These are phyloP conservation scores for Pontederia paniculata DNA, from an alignment of 176 grass and related monocot genomes.

Conservation along the genomic window DNA sequence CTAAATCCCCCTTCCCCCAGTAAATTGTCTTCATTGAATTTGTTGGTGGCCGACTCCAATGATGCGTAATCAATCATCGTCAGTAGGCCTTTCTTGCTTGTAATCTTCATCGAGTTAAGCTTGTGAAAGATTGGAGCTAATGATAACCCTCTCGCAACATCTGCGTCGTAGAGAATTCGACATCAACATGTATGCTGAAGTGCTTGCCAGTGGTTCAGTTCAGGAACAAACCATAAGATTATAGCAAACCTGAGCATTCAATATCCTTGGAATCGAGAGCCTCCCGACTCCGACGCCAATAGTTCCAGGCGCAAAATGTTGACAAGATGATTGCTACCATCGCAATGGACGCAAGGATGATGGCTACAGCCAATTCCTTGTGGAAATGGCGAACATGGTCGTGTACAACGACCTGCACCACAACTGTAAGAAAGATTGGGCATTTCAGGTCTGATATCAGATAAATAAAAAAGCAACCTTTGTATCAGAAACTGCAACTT, in stretches of 20 bases:
- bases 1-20: constrained; percentile 76
- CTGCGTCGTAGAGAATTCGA: constrained; percentile 19
- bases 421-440: constrained; percentile 20
- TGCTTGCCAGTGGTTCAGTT: constrained; percentile 2
- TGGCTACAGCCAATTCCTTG: constrained; percentile 51
- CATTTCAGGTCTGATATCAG: not conserved
- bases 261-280: constrained; percentile 24
- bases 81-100: constrained; percentile 45
- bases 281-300: constrained; percentile 51
- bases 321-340: constrained; percentile 53
- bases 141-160: constrained; percentile 38
- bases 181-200: not conserved
- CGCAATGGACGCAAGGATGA: constrained; percentile 42
- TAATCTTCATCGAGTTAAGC: constrained; percentile 51
- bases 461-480: not conserved
- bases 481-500: not conserved
- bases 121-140: constrained; percentile 63
- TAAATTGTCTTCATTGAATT: constrained; percentile 61
- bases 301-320: constrained; percentile 46
- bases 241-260: constrained; percentile 41
- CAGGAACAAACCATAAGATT: not conserved
- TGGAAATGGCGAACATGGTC: constrained; percentile 44
- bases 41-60: constrained; percentile 53
- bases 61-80: constrained; percentile 59
- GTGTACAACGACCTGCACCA: constrained; percentile 32